A percentile compares a stretch with the other conserved stretches of the same genome.
These are phyloP conservation scores for Crithidia bombi DNA, from an alignment of 208 protist genomes.

Conservation along the genomic window DNA sequence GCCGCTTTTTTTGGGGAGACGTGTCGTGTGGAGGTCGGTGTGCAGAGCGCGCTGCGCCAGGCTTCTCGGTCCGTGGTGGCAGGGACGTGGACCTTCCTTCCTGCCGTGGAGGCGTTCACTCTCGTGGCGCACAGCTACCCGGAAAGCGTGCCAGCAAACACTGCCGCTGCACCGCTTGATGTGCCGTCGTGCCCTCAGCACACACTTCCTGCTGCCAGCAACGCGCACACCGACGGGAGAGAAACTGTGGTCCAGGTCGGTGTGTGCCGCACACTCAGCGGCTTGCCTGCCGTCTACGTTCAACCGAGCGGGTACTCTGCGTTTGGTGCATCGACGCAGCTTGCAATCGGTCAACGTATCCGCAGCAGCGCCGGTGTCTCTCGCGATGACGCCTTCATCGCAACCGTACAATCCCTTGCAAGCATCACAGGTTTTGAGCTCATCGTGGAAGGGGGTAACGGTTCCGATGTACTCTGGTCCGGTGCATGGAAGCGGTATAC, in stretches of 20 bases:
- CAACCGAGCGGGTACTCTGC: constrained; percentile 7
- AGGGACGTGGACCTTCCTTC: constrained; percentile 29
- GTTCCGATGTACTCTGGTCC: constrained; percentile 18
- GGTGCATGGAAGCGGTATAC: background rate
- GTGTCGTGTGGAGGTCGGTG: constrained; percentile 24
- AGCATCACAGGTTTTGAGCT: constrained; percentile 16
- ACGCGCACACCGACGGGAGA: background rate
- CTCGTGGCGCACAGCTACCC: constrained; percentile 13
- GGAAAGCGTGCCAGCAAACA: background rate
- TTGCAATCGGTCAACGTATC: constrained; percentile 16
- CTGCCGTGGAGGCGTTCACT: constrained; percentile 14
- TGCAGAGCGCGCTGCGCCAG: constrained; percentile 25
- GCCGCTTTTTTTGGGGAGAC: constrained; percentile 36
- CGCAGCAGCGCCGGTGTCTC: constrained; percentile 17
- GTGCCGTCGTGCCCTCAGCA: background rate
- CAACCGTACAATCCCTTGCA: constrained; percentile 9
- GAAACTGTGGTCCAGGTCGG: constrained; percentile 10
- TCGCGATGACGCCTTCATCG: constrained; percentile 21
- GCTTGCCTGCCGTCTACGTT: constrained; percentile 18
- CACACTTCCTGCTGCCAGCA: background rate
- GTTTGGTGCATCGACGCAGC: constrained; percentile 19
- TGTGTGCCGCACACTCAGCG: constrained; percentile 20
- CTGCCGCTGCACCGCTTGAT: background rate
- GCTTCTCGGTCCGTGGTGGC: constrained; percentile 24
- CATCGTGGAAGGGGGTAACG: constrained; percentile 3